Evolutionary conservation across 345 rosid species (phyloP).

Genomic region (Leavenworthia alabamica): DNA sequence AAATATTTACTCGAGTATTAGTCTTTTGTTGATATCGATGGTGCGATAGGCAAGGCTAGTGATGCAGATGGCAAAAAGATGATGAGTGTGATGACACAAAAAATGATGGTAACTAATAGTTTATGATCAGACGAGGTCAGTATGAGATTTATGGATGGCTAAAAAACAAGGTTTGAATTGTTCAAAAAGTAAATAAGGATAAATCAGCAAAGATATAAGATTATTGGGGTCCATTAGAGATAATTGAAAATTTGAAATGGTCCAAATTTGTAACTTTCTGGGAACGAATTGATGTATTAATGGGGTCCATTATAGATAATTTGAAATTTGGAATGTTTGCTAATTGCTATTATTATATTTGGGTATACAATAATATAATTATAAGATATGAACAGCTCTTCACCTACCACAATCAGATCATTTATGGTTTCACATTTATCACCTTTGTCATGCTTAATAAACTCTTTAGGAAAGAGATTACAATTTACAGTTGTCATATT

Average conservation of each 20-base stretch:
- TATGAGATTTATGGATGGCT: too few species aligned
- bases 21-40: slow-evolving; percentile 11
- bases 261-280: slow-evolving; percentile 24
- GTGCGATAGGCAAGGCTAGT: not conserved
- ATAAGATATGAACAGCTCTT: too few species aligned
- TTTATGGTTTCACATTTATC: too few species aligned
- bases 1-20: not conserved
- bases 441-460: too few species aligned
- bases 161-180: slow-evolving; percentile 14
- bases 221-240: slow-evolving; percentile 19
- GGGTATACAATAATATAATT: too few species aligned
- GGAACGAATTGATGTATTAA: slow-evolving; percentile 14
- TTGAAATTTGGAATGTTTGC: too few species aligned
- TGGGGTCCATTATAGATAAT: too few species aligned
- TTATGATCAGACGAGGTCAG: too few species aligned
- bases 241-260: slow-evolving; percentile 22
- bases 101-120: not conserved
- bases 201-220: slow-evolving; percentile 20
- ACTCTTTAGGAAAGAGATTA: too few species aligned
- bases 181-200: slow-evolving; percentile 4
- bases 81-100: slow-evolving; percentile 17
- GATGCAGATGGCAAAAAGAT: slow-evolving; percentile 19
- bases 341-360: too few species aligned
- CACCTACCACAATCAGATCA: too few species aligned
- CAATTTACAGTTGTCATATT: too few species aligned